Evolutionary conservation across 2,329 filamentous ascomycete genomes (phyloP).

Genomic region (Colletotrichum limetticola): DNA sequence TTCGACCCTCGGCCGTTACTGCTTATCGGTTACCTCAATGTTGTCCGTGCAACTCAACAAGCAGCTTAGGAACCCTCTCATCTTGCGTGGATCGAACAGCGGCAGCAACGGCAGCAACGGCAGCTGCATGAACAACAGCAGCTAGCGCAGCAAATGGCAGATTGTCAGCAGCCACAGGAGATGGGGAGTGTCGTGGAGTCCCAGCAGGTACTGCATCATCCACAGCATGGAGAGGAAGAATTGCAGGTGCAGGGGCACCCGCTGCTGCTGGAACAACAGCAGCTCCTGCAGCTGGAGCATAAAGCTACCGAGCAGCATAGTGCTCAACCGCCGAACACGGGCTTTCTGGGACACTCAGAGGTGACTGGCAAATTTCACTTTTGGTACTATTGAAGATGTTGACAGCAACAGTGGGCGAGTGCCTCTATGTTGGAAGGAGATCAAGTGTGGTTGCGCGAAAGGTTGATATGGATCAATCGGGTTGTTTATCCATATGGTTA

Average conservation of each 20-base stretch:
- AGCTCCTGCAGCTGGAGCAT: neutral
- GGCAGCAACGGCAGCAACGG: neutral
- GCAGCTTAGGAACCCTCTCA: constrained; percentile 22
- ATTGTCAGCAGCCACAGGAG: neutral
- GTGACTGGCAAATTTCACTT: neutral
- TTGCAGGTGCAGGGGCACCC: neutral
- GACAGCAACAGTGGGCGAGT: neutral
- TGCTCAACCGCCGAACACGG: neutral
- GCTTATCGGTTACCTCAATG: constrained; percentile 50
- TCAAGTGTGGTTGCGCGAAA: neutral
- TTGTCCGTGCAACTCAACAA: constrained; percentile 30
- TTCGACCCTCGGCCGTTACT: constrained; percentile 53
- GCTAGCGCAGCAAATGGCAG: neutral
- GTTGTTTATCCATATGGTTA: neutral
- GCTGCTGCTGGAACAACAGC: neutral
- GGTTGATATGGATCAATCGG: neutral
- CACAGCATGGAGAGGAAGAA: neutral
- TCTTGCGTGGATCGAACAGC: neutral
- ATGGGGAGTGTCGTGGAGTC: neutral
- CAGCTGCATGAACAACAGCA: neutral
- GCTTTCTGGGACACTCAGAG: neutral
- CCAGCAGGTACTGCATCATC: neutral
- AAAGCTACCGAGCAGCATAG: neutral
- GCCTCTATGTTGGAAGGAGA: no score
- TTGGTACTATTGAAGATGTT: neutral